Percentiles rank a stretch among this genome's conserved stretches.
Conservation (phyloP, 2,329 filamentous ascomycete genomes). For the Xylaria sp. region DNA sequence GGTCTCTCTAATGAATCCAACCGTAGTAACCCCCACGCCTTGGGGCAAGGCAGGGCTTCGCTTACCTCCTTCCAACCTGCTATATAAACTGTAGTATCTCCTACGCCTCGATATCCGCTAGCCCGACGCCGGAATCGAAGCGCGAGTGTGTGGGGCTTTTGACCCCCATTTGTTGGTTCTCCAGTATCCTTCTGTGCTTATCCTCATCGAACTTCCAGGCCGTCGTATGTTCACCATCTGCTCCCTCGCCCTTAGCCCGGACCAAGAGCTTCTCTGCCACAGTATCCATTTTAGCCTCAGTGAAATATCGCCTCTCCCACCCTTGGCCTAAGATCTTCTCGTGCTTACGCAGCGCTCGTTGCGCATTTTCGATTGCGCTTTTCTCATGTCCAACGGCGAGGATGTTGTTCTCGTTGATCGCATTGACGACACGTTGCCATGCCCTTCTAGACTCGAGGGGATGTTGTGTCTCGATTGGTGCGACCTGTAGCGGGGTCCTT, state of each 20-base stretch:
- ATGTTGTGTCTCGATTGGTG: conserved; percentile 77
- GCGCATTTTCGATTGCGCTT: conserved; percentile 84
- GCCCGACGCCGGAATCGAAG: conserved; percentile 33
- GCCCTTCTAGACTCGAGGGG: conserved; percentile 85
- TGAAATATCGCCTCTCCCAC: conserved; percentile 33
- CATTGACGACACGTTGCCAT: conserved; percentile 83
- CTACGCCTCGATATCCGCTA: conserved; percentile 14
- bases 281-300: conserved; percentile 18
- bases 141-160: conserved; percentile 31
- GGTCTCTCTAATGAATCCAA: neutral
- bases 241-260: conserved; percentile 1
- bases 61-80: neutral
- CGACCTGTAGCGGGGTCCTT: conserved; percentile 70
- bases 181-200: conserved; percentile 25
- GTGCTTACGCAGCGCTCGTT: conserved; percentile 52
- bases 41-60: neutral
- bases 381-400: conserved; percentile 79
- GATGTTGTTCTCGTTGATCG: conserved; percentile 82
- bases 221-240: conserved; percentile 13
- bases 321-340: conserved; percentile 26
- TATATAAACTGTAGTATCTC: neutral
- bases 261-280: conserved; percentile 22
- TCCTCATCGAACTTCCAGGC: conserved; percentile 34
- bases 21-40: neutral
- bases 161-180: conserved; percentile 17